A percentile compares a stretch with the other conserved stretches of the same genome.
Conservation (phyloP, 2,329 filamentous ascomycete genomes). For the Paraphaeosphaeria minitans region DNA sequence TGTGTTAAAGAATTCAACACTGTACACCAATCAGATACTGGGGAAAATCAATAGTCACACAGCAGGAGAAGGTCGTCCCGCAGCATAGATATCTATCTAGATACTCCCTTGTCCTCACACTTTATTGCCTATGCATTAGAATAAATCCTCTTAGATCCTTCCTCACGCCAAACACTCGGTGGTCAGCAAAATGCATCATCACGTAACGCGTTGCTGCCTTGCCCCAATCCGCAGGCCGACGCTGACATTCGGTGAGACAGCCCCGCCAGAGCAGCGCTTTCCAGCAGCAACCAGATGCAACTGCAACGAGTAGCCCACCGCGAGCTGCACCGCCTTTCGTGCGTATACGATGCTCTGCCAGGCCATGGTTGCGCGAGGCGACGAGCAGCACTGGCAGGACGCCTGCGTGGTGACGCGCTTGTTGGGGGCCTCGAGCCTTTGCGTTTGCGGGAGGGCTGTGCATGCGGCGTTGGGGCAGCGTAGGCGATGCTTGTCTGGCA, state of each 20-base stretch:
- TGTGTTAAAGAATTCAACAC: too few species aligned
- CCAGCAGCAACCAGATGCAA: neutral
- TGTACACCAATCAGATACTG: neutral
- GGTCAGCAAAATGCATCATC: neutral
- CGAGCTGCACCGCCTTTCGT: constrained; percentile 1
- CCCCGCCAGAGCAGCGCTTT: neutral
- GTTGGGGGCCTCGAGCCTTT: neutral
- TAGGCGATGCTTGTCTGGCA: constrained; percentile 6
- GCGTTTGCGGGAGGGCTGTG: constrained; percentile 6
- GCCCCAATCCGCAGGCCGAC: neutral
- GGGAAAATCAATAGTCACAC: neutral
- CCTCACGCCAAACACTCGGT: neutral
- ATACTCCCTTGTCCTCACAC: too few species aligned
- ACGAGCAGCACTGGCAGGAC: constrained; percentile 2
- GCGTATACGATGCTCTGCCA: neutral
- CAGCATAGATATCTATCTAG: neutral
- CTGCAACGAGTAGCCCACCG: neutral
- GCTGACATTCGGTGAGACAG: neutral
- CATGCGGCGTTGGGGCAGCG: constrained; percentile 1
- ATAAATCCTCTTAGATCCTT: too few species aligned
- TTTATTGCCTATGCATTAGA: too few species aligned
- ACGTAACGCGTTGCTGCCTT: neutral
- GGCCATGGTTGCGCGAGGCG: neutral
- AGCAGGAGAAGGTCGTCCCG: neutral
- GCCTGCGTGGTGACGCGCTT: constrained; percentile 6